Conservation (phyloP, 1,284 basidiomycete species). For the Chondrostereum purpureum region DNA sequence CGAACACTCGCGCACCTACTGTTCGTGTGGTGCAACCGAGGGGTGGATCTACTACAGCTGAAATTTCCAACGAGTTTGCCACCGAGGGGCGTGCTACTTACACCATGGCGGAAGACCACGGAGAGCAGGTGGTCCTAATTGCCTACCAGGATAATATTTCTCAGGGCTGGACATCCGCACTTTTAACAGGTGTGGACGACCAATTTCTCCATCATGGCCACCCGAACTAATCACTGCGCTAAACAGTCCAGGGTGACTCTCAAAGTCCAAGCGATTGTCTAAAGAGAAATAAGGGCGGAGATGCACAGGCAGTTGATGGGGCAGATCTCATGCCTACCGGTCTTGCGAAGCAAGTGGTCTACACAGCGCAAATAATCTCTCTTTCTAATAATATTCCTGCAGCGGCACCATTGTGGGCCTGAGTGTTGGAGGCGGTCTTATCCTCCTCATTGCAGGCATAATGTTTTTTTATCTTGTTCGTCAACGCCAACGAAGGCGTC, state of each 20-base stretch:
- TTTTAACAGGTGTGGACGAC: slow-evolving; percentile 26
- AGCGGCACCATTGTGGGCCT: slow-evolving; percentile 39
- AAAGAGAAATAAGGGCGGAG: slow-evolving; percentile 3
- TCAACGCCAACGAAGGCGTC: slow-evolving; percentile 27
- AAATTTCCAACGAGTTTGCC: slow-evolving; percentile 24
- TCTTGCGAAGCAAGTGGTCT: slow-evolving; percentile 19
- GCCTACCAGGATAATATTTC: slow-evolving; percentile 21
- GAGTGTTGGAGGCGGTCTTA: slow-evolving; percentile 31
- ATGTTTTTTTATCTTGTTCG: slow-evolving; percentile 38
- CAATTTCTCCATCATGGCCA: neutral
- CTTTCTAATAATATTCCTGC: slow-evolving; percentile 7
- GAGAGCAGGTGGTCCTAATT: slow-evolving; percentile 35
- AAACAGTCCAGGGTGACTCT: slow-evolving; percentile 23
- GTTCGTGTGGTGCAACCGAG: slow-evolving; percentile 41
- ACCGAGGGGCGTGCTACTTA: slow-evolving; percentile 34
- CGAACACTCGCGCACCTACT: slow-evolving; percentile 28
- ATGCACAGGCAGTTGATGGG: slow-evolving; percentile 1
- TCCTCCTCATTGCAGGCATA: slow-evolving; percentile 32
- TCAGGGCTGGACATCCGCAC: slow-evolving; percentile 26
- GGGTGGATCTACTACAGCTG: slow-evolving; percentile 32
- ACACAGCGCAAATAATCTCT: neutral
- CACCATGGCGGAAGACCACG: slow-evolving; percentile 32
- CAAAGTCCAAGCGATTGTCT: slow-evolving; percentile 20
- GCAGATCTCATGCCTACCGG: slow-evolving; percentile 3
- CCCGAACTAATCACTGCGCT: no score